phyloP scores from a whole-genome alignment of 495 filamentous ascomycete genomes.

The Aspergillus saccharolyticus region DNA sequence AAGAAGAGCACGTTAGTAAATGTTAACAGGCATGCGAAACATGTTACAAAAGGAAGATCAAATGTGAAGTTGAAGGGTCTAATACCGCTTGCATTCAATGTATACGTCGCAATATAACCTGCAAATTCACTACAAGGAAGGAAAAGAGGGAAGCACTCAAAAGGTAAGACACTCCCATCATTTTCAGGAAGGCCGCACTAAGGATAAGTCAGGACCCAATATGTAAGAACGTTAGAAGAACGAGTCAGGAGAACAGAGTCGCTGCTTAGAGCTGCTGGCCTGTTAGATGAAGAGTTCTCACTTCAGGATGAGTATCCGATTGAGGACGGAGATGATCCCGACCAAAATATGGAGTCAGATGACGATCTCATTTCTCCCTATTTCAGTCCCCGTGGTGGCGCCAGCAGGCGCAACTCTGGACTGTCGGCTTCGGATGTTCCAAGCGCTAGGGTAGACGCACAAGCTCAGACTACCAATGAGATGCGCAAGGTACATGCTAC shows the following conservation, averaged over 20 bases:
- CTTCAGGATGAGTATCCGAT: constrained; percentile 66
- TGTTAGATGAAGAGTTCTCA: constrained; percentile 70
- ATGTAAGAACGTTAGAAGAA: constrained; percentile 89
- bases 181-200: neutral
- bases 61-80: constrained; percentile 86
- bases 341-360: constrained; percentile 56
- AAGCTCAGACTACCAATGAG: neutral
- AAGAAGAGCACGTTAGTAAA: constrained; percentile 12
- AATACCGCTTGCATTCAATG: constrained; percentile 72
- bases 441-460: constrained; percentile 2
- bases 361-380: constrained; percentile 23
- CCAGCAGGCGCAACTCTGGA: constrained; percentile 3
- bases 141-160: constrained; percentile 87
- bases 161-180: constrained; percentile 50
- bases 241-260: constrained; percentile 82
- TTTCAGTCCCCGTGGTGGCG: neutral
- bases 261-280: constrained; percentile 74
- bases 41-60: constrained; percentile 97
- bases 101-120: constrained; percentile 86
- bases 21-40: constrained; percentile 77
- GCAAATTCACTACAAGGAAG: constrained; percentile 83
- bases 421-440: neutral
- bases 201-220: constrained; percentile 61
- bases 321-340: constrained; percentile 11
- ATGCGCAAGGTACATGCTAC: neutral